These are phyloP conservation scores for Solanum phureja DNA, from an alignment of 257 asterid species.

Conservation along the genomic window DNA sequence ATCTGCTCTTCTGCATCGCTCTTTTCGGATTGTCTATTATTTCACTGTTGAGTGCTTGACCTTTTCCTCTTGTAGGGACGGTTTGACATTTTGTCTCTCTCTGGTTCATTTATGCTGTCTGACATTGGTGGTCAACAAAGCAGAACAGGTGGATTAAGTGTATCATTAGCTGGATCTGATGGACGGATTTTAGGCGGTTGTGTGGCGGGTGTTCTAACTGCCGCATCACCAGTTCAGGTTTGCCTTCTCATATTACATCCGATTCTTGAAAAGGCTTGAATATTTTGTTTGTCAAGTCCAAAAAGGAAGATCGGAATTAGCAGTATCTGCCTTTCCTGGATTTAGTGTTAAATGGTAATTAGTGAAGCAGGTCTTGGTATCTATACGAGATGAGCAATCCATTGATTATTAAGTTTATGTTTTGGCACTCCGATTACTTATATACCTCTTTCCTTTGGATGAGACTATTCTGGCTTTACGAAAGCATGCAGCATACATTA, in stretches of 20 bases:
- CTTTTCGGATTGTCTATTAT: not conserved
- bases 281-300: not conserved
- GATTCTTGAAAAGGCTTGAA: not conserved
- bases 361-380: not conserved
- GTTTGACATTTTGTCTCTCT: conserved; percentile 45
- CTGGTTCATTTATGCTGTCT: conserved; percentile 48
- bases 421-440: not conserved
- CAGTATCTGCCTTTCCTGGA: not conserved
- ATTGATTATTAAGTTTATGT: not conserved
- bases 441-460: not conserved
- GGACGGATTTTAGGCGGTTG: conserved; percentile 67
- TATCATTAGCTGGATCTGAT: conserved; percentile 48
- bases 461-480: not conserved
- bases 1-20: not conserved
- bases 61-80: conserved; percentile 24
- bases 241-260: not conserved
- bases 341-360: not conserved
- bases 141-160: conserved; percentile 50
- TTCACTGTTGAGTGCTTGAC: not conserved
- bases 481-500: not conserved
- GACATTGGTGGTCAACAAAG: conserved; percentile 45
- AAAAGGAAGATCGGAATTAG: not conserved
- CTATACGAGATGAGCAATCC: not conserved
- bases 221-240: conserved; percentile 58
- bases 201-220: conserved; percentile 51